phyloP scores from a whole-genome alignment of 2,329 filamentous ascomycete species.

The Penicillium janthinellum region DNA sequence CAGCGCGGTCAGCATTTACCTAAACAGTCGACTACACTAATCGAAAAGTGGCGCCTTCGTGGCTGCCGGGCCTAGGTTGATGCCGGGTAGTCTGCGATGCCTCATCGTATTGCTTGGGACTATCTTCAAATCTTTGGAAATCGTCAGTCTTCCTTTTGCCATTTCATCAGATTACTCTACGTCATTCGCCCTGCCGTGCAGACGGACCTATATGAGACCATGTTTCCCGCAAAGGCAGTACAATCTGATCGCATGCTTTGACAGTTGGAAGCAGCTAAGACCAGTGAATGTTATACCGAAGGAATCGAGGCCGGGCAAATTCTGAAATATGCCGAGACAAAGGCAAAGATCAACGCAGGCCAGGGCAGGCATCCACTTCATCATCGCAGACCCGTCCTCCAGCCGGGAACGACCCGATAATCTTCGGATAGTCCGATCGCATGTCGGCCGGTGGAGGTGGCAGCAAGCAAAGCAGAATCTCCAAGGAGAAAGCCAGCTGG shows the following conservation, averaged over 20 bases:
- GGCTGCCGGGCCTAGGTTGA: background rate
- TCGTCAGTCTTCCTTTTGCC: too few species aligned
- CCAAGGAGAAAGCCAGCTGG: background rate
- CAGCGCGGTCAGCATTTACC: background rate
- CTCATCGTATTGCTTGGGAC: background rate
- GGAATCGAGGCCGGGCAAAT: background rate
- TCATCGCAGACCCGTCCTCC: constrained; percentile 8
- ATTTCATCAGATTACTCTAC: too few species aligned
- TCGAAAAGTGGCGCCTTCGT: background rate
- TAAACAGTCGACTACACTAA: background rate
- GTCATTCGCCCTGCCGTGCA: too few species aligned
- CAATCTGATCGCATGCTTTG: too few species aligned
- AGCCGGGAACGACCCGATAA: background rate
- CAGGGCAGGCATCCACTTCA: constrained; percentile 3
- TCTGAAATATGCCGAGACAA: background rate
- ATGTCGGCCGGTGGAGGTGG: constrained; percentile 13
- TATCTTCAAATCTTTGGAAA: too few species aligned
- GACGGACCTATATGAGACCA: too few species aligned
- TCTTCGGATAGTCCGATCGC: constrained; percentile 9
- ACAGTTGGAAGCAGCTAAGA: too few species aligned
- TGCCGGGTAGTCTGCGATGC: background rate
- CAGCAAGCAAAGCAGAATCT: constrained; percentile 2
- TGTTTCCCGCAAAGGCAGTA: too few species aligned
- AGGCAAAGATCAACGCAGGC: background rate
- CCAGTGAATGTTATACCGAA: background rate